Evolutionary conservation across 1,139 yeast species (phyloP), one percentile per base, ranked within the genome.

Genomic region (Kurtzmaniella quercitrusa): DNA sequence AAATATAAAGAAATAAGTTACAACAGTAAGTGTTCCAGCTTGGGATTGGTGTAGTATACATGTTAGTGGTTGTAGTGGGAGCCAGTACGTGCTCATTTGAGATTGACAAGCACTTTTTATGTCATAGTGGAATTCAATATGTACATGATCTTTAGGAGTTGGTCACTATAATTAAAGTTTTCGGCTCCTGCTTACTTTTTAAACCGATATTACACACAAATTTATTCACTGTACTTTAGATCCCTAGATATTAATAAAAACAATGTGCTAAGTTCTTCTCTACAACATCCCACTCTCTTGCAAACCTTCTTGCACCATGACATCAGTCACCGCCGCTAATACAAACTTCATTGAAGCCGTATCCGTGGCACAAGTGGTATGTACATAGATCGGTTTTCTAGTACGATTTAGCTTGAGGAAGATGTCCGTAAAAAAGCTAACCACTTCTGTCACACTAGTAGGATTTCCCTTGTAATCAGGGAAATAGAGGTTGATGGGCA

Each of bases 291-390:
- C 98, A 56, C 94, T 85, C 60, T 80, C 81, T 59, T 83, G 81
- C 60, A 93, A 66, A 58, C 87, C 90, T 56, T 85, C 86, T 59
- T 88, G 94, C 37, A 91, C 79, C 41, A 93, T 80, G 77, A 89
- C 76, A 64, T 93, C 98, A 1, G 97, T 89, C 6, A 90, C 96
- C 0, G 98, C 98, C 10, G 88, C 79, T 50, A 93, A 72, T 24
- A 93, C 96, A 62, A 90, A 91, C 57, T 79, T 78, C 96, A 91
- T 91, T 23, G 88, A 76, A 44, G 78, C 73, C 0, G 95, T 81
- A 62, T 94, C 98, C 0, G 98, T 93, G 2, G 99, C 99, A 68
- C 97, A 90, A 1, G 98, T 94, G 52, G 91, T 70, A 64, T 90
- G 97, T 23, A 89, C 85, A 60, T 94, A 94, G 29, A 91, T 79